Evolutionary conservation across 163 green algal genomes (phyloP).

Genomic region (Scenedesmus sp.): DNA sequence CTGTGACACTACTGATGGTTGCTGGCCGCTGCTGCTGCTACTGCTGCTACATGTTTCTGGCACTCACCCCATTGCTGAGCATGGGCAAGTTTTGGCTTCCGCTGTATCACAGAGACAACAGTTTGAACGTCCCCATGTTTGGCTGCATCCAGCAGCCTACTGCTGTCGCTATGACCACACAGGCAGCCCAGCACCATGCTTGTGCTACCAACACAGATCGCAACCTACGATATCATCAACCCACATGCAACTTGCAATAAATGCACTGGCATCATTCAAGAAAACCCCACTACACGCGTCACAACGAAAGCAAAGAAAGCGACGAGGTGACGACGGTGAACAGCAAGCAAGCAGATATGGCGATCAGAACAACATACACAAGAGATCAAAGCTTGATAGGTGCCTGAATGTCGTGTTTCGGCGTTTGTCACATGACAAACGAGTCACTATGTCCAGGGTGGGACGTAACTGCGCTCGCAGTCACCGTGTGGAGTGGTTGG

Average conservation of each 20-base stretch:
- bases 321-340: background rate
- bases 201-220: background rate
- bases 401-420: background rate
- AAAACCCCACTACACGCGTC: background rate
- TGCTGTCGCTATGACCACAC: background rate
- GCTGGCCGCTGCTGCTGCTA: background rate
- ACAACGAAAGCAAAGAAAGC: background rate
- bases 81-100: background rate
- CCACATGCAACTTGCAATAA: background rate
- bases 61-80: constrained; percentile 39
- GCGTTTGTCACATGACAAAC: background rate
- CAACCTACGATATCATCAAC: background rate
- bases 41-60: background rate
- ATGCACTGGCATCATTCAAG: background rate
- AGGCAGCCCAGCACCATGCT: constrained; percentile 12
- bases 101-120: background rate
- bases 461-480: background rate
- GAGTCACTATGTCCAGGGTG: background rate
- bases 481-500: background rate
- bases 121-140: background rate
- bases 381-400: background rate
- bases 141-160: constrained; percentile 17
- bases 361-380: background rate
- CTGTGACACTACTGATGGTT: background rate
- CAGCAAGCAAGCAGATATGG: background rate